phyloP scores from a whole-genome alignment of 208 protist species.

The Leishmania amazonensis region DNA sequence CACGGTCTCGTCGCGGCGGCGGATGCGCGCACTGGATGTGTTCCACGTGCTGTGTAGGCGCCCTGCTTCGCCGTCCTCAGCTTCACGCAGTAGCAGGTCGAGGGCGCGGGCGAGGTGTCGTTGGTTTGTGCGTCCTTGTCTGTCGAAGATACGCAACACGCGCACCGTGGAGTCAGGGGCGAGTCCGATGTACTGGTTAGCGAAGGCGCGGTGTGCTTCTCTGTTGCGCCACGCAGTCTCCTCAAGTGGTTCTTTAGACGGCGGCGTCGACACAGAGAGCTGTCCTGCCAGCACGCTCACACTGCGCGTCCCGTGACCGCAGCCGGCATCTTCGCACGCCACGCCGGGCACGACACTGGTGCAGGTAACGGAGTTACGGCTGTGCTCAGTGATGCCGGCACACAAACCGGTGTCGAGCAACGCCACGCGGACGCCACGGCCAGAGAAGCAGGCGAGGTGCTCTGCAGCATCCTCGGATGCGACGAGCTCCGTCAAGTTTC shows the following conservation, averaged over 20 bases:
- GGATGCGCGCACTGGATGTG: neutral
- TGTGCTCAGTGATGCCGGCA: conserved; percentile 15
- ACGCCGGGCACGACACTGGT: conserved; percentile 65
- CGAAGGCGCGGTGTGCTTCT: conserved; percentile 3
- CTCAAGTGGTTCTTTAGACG: neutral
- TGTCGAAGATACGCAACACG: conserved; percentile 96
- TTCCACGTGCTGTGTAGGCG: neutral
- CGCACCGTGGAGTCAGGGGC: conserved; percentile 92
- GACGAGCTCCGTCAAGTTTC: neutral
- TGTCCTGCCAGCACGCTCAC: conserved; percentile 90
- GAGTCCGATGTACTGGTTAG: conserved; percentile 73
- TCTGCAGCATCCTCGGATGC: neutral
- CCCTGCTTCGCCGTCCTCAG: conserved; percentile 3
- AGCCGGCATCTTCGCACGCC: conserved; percentile 58
- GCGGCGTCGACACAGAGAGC: conserved; percentile 13
- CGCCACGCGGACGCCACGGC: conserved; percentile 57
- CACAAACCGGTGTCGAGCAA: conserved; percentile 68
- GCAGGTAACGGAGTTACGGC: conserved; percentile 40
- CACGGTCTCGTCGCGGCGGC: conserved; percentile 24
- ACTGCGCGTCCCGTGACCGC: conserved; percentile 98
- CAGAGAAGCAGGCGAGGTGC: conserved; percentile 29
- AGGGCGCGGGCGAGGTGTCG: conserved; percentile 97
- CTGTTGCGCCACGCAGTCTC: neutral
- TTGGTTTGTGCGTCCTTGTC: conserved; percentile 74
- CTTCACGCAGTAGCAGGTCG: conserved; percentile 16